These are phyloP conservation scores for Hymenoscyphus scutula DNA, from an alignment of 2,329 filamentous ascomycete genomes.

Conservation along the genomic window DNA sequence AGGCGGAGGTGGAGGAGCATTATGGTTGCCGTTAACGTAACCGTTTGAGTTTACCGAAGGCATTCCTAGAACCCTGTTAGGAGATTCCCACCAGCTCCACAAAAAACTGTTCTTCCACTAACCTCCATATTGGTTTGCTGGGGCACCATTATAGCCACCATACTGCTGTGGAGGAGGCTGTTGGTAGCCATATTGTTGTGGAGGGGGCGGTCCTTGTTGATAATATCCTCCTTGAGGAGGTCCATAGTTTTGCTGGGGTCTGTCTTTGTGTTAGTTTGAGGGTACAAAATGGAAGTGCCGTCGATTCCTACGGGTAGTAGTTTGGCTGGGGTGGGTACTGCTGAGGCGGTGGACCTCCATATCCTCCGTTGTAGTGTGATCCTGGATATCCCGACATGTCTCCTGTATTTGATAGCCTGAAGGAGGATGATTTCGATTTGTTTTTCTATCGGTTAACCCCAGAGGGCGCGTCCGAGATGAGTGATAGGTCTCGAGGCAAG, in stretches of 20 bases:
- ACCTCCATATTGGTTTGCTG: slow-evolving; percentile 44
- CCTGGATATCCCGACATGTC: slow-evolving; percentile 65
- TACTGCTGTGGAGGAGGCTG: slow-evolving; percentile 49
- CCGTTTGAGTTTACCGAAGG: slow-evolving; percentile 49
- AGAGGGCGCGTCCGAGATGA: slow-evolving; percentile 8
- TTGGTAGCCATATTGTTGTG: slow-evolving; percentile 38
- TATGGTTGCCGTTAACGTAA: slow-evolving; percentile 55
- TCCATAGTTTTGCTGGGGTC: slow-evolving; percentile 32
- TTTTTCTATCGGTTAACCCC: slow-evolving; percentile 21
- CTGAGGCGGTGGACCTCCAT: slow-evolving; percentile 39
- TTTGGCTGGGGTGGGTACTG: slow-evolving; percentile 42
- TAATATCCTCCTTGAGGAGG: slow-evolving; percentile 42
- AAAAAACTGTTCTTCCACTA: slow-evolving; percentile 49
- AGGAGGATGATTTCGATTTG: slow-evolving; percentile 12
- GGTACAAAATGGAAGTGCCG: slow-evolving; percentile 29
- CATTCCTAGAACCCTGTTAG: slow-evolving; percentile 35
- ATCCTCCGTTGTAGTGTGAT: slow-evolving; percentile 50
- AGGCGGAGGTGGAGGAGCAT: slow-evolving; percentile 63
- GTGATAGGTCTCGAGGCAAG: neutral
- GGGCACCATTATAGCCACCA: slow-evolving; percentile 40
- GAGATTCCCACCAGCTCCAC: slow-evolving; percentile 43
- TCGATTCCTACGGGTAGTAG: slow-evolving; percentile 49
- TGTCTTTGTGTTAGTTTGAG: slow-evolving; percentile 24
- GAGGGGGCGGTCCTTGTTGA: slow-evolving; percentile 48
- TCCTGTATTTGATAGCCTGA: slow-evolving; percentile 3